Conservation (phyloP, 805 yeast species). For the Yamadazyma sp. region DNA sequence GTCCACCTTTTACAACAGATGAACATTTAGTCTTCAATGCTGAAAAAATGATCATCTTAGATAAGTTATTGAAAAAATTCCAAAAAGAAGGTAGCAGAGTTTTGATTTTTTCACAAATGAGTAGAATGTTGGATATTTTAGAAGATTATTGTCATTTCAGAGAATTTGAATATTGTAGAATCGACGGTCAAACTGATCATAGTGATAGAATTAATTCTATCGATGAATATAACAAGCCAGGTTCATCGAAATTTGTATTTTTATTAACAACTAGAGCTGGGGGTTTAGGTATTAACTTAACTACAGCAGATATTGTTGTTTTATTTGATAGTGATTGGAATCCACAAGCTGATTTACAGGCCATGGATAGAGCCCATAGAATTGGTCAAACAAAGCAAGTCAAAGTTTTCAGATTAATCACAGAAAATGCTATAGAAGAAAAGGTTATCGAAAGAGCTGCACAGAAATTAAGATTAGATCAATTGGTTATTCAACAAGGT, state of each 20-base stretch:
- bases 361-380: conserved; percentile 88
- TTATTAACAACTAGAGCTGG: conserved; percentile 84
- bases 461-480: conserved; percentile 74
- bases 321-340: conserved; percentile 84
- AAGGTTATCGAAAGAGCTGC: conserved; percentile 80
- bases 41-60: conserved; percentile 69
- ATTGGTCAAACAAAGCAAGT: conserved; percentile 86
- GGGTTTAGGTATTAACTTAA: conserved; percentile 81
- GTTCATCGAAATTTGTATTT: conserved; percentile 67
- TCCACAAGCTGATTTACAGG: conserved; percentile 86
- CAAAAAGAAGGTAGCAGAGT: conserved; percentile 73
- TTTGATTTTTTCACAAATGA: conserved; percentile 79
- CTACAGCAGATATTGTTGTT: conserved; percentile 76
- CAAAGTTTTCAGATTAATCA: conserved; percentile 70
- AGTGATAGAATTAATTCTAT: conserved; percentile 71
- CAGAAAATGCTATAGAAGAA: conserved; percentile 82
- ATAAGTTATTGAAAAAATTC: conserved; percentile 58
- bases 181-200: conserved; percentile 82
- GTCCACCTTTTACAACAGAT: conserved; percentile 84
- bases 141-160: conserved; percentile 78
- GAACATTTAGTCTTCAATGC: conserved; percentile 76
- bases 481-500: conserved; percentile 80
- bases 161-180: conserved; percentile 68
- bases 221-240: conserved; percentile 78
- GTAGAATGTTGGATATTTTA: conserved; percentile 73